Percentiles rank a stretch among this genome's conserved stretches.
These are phyloP conservation scores for Microbotryum intermedium DNA, from an alignment of 1,284 basidiomycete genomes.

Conservation along the genomic window DNA sequence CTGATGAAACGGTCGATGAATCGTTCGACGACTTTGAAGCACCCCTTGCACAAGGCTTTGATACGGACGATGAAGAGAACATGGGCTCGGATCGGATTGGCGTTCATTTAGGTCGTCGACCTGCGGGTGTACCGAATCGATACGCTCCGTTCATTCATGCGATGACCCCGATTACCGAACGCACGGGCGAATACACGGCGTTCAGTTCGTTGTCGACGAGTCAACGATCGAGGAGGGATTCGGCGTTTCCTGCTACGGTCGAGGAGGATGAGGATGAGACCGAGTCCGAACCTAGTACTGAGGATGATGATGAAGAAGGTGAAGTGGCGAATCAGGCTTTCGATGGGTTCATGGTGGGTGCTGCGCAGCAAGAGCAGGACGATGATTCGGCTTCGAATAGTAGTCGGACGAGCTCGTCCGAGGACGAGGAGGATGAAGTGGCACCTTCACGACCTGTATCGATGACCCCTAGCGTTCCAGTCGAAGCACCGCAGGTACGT, in stretches of 20 bases:
- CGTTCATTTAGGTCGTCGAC: slow-evolving; percentile 18
- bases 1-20: not conserved
- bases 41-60: not conserved
- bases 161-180: slow-evolving; percentile 91
- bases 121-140: slow-evolving; percentile 10
- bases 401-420: not conserved
- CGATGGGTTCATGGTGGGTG: slow-evolving; percentile 2
- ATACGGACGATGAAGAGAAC: not conserved
- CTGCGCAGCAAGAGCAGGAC: slow-evolving; percentile 7
- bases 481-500: too few relatives aligned
- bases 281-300: slow-evolving; percentile 26
- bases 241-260: slow-evolving; percentile 12
- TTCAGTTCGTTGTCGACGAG: slow-evolving; percentile 2
- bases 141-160: slow-evolving; percentile 45
- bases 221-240: slow-evolving; percentile 12
- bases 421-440: slow-evolving; percentile 8
- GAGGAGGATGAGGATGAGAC: slow-evolving; percentile 40
- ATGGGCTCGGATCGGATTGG: slow-evolving; percentile 6
- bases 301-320: slow-evolving; percentile 32
- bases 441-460: not conserved
- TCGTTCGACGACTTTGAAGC: slow-evolving; percentile 7
- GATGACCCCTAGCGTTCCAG: not conserved
- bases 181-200: slow-evolving; percentile 71
- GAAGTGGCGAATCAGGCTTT: slow-evolving; percentile 17
- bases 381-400: slow-evolving; percentile 3